Evolutionary conservation across 129 eudicot genomes (phyloP), one percentile per base, ranked within the genome.

Genomic region (Helianthus annuus): DNA sequence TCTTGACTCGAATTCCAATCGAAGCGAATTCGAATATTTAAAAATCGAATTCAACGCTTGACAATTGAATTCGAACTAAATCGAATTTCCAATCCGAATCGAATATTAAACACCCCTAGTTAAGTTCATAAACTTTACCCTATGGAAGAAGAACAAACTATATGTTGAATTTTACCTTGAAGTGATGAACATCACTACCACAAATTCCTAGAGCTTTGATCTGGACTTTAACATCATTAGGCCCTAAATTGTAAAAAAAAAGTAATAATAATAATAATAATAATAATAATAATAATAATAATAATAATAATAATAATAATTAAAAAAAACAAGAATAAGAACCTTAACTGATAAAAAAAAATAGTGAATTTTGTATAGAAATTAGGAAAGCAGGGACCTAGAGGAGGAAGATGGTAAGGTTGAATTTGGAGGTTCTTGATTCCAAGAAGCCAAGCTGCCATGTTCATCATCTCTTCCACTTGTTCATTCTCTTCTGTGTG

Each of bases 131-230:
- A 32, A 32, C 36, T 2, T 32, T 3, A 27, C 36, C 36, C 36
- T 32, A 32, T 32, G 36, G 36, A 32, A 32, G 36, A 42, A 42
- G 46, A 42, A 42, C 46, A 42, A 48, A 48, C 12, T 10, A 46
- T 48, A 48, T 48, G 53, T 48, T 10, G 53, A 48, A 49, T 7
- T 29, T 58, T 53, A 82, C 85, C 80, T 79, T 76, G 78, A 79
- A 76, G 60, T 81, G 84, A 79, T 85, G 90, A 53, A 85, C 83
- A 79, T 85, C 86, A n/a, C 86, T 85, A 14, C 87, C 85, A 79
- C 87, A 85, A n/a, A 85, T 85, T 46, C 90, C 90, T 24, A 85
- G 76, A 53, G 86, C 87, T 74, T 85, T 85, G 29, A 85, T 82
- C 66, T 81, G 44, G 10, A 85, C 78, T 73, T 80, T 82, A 40